Conservation (phyloP, 192 early-diverging fungal species). For the Coemansia sp. region DNA sequence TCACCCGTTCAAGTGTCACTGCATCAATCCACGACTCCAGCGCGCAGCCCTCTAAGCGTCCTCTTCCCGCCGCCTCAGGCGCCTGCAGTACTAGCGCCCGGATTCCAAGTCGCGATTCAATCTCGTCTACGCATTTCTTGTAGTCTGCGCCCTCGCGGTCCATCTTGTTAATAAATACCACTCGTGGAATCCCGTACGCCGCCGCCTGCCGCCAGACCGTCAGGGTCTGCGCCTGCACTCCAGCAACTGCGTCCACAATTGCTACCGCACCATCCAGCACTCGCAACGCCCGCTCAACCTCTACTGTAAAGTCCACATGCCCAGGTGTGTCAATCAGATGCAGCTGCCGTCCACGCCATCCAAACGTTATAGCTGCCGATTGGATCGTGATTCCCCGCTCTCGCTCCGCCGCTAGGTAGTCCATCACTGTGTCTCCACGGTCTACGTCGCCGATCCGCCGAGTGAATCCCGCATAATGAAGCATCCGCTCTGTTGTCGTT, state of each 20-base stretch:
- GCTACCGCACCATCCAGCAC: conserved; percentile 94
- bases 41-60: conserved; percentile 9
- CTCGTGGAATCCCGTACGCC: conserved; percentile 74
- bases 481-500: conserved; percentile 97
- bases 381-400: conserved; percentile 94
- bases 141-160: conserved; percentile 75
- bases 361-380: conserved; percentile 89
- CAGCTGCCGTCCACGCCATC: conserved; percentile 69
- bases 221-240: conserved; percentile 97
- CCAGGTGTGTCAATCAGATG: conserved; percentile 97
- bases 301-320: conserved; percentile 94
- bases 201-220: conserved; percentile 90
- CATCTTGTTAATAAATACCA: conserved; percentile 96
- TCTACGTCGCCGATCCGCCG: conserved; percentile 90
- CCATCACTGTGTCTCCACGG: conserved; percentile 91
- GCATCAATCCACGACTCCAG: conserved; percentile 73
- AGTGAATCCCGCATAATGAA: conserved; percentile 92
- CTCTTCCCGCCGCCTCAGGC: conserved; percentile 52
- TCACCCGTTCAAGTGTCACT: conserved; percentile 59
- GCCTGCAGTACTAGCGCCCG: conserved; percentile 71
- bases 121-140: conserved; percentile 39
- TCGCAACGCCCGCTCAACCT: conserved; percentile 87
- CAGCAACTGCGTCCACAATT: conserved; percentile 91
- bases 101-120: conserved; percentile 58
- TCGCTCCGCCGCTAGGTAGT: conserved; percentile 84